Evolutionary conservation across 176 grass and related monocot genomes (phyloP).

Genomic region (Bothriochloa decipiens): DNA sequence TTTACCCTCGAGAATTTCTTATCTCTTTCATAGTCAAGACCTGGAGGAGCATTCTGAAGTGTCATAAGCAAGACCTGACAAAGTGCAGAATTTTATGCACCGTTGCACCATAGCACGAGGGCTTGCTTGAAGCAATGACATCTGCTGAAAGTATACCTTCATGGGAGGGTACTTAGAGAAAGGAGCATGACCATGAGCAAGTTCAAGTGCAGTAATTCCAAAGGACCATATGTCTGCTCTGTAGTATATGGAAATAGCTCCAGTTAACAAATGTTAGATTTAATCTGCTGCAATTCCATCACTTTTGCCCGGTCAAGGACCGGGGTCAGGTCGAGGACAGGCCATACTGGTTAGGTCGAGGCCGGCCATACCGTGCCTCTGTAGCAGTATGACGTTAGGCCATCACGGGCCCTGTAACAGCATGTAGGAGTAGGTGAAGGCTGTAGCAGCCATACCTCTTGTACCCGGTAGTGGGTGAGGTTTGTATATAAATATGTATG

Average conservation of each 20-base stretch:
- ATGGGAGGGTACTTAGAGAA: conserved; percentile 97
- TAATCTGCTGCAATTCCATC: too few species aligned
- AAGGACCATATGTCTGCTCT: conserved; percentile 99
- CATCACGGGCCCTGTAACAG: too few species aligned
- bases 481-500: too few species aligned
- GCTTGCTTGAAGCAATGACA: not conserved
- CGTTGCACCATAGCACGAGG: not conserved
- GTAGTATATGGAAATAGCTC: conserved; percentile 44
- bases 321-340: too few species aligned
- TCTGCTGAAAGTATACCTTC: conserved; percentile 59
- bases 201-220: conserved; percentile 98
- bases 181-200: conserved; percentile 96
- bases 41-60: conserved; percentile 88
- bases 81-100: not conserved
- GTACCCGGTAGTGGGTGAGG: too few species aligned
- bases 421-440: too few species aligned
- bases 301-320: too few species aligned
- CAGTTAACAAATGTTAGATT: too few species aligned
- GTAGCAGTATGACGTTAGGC: too few species aligned
- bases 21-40: conserved; percentile 87
- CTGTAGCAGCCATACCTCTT: too few species aligned
- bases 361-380: too few species aligned
- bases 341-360: too few species aligned
- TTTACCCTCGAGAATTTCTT: conserved; percentile 87
- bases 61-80: conserved; percentile 94